Base-by-base conservation (phyloP, 2,329 filamentous ascomycete species). In the Curvularia sp. region DNA sequence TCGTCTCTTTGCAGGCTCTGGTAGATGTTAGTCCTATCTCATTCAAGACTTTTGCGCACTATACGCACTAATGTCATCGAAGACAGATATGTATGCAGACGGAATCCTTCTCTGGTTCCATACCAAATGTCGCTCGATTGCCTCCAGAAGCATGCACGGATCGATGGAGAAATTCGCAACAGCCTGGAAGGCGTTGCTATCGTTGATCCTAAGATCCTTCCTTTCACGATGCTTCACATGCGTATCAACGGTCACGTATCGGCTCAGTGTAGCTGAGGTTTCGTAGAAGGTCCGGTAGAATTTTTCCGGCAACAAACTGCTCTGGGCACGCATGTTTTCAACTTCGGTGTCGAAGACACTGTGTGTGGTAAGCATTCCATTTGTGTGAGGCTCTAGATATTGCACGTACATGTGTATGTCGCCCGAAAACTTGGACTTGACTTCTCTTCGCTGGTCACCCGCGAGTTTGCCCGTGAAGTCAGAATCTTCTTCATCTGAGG, bases 131-230 rank as follows among this genome's bases (percentile, higher is more conserved):
- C 39, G 21, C 21, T 42, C 21, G 21, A 32, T n/a, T 70, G 64
- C 0, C 63, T 45, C 21, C 60, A 41, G 2, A 67, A 51, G 0
- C 62, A 15, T 3, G 53, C 19, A 4, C 13, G 32, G 1, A 50
- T 68, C 3, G 67, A 12, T 5, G 12, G 39, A 42, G 27, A 67
- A 61, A 4, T 28, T 27, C 3, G 42, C 64, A 7, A 68, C 36
- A 3, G 67, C 30, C 34, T 69, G 67, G 34, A 70, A 72, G 0
- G 65, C 66, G 7, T 60, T 55, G 0, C 28, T 43, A 1, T 52
- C 38, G 0, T 25, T 2, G 8, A 67, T 23, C 27, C 49, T 60
- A 1, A 67, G 41, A 3, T 57, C 12, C 1, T 49, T 51, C 5
- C 28, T 21, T 3, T 61, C 57, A 0, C 57, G 53, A 18, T 67